Percentiles rank a stretch among this genome's conserved stretches.
Conservation (phyloP, 2,329 filamentous ascomycete genomes). For the Neofusicoccum sp. region DNA sequence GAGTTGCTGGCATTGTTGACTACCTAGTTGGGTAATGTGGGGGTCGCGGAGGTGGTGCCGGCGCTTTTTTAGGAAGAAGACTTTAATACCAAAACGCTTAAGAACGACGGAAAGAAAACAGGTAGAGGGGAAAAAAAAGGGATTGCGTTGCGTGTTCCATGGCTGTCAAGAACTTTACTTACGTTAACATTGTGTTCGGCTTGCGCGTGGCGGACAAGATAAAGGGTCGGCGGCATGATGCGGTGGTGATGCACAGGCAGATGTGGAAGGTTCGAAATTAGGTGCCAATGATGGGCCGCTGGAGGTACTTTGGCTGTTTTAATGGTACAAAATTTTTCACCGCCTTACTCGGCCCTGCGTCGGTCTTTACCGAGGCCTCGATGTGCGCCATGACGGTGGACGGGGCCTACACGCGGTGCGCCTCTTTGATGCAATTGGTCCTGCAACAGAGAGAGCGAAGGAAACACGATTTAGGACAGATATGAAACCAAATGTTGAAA, state of each 20-base stretch:
- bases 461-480: too few relatives aligned
- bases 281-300: not conserved
- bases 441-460: too few relatives aligned
- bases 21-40: constrained; percentile 71
- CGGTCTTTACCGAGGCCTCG: constrained; percentile 1
- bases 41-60: constrained; percentile 77
- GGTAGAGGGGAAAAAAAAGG: not conserved
- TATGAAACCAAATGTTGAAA: too few relatives aligned
- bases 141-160: not conserved
- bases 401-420: too few relatives aligned
- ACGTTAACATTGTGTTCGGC: constrained; percentile 70
- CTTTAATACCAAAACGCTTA: too few relatives aligned
- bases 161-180: not conserved
- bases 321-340: not conserved
- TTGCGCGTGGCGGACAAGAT: constrained; percentile 69
- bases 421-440: too few relatives aligned
- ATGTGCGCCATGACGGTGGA: too few relatives aligned
- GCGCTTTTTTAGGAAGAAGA: constrained; percentile 52
- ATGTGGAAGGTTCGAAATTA: not conserved
- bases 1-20: constrained; percentile 69
- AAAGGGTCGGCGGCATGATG: constrained; percentile 49
- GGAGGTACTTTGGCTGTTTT: not conserved
- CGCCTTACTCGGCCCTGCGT: not conserved
- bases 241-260: constrained; percentile 1
- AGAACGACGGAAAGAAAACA: not conserved